Base-by-base conservation (phyloP, 1,284 basidiomycete species). In the Ustilago crameri region DNA sequence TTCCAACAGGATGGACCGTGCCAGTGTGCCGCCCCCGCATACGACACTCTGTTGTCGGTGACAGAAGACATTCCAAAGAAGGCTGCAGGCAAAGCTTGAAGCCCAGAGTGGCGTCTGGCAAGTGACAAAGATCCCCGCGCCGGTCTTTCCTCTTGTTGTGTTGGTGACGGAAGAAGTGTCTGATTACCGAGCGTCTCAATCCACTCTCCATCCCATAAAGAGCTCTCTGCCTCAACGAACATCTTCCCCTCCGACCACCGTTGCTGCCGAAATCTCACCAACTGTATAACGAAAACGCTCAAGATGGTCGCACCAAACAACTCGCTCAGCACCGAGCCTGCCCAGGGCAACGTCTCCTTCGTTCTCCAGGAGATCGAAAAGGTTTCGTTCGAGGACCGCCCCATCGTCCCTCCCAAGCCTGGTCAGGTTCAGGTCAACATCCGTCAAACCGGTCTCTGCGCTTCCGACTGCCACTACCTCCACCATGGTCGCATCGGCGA, bases 341-440 rank as follows among this genome's bases (percentile, higher is more conserved):
- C 72, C 7, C 43, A 78, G 45, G 75, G 74, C 46, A 93, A 93
- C 84, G 88, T 86, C 49, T 92, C 91, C 10, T 92, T 93, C 81
- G 90, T 94, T 51, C 87, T 95, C 50, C 87, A 88, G 49, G 88
- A 86, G 47, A 85, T 93, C 74, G 87, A 92, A n/a, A 86, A 91
- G 51, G 88, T 90, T 62, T 86, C 85, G 45, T 93, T 88, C 76
- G 91, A 93, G 78, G 86, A 92, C 74, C 87, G 91, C 3, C 90
- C 91, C 5, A 88, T 96, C 61, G 87, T 91, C 58, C 43, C 72
- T 15, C 73, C 78, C 66, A 86, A 86, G 22, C 88, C 87, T 51
- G 87, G 91, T 77, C 91, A 96, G 78, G 93, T 95, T 43, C 88
- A 97, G 30, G 89, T 98, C 46, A 88, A 92, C 79, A 90, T 97